Evolutionary conservation across 2,329 filamentous ascomycete species (phyloP), one percentile per base, ranked within the genome.

Genomic region (Fusarium nodosum): DNA sequence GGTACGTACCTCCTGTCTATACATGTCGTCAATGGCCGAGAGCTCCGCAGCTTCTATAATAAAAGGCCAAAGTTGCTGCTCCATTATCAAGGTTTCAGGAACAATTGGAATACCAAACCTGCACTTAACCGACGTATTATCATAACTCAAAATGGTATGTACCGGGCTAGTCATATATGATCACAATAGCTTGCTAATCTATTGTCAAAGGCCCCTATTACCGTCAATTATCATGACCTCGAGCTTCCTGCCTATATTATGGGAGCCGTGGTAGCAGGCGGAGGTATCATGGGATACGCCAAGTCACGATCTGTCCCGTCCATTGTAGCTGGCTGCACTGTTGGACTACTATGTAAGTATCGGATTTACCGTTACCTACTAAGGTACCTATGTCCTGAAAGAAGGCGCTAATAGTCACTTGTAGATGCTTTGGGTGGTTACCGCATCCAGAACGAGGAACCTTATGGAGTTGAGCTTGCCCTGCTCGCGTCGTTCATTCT

Each of bases 401-500:
- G n/a, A 18, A 30, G 33, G 24, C 42, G 12, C 20, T 39, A 33
- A 51, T 45, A 20, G 5, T 24, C 6, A 28, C 45, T 39, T 33
- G 36, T 67, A 88, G 87, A 99, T 81, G 90, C 89, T 26, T 84
- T 97, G 44, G 93, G 93, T 68, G 94, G 91, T 69, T 90, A 92
- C 76, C 92, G 94, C 62, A 90, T 97, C 68, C 90, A 91, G 74
- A 90, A 89, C 74, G 84, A 86, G 65, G 87, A 93, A 78, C 79
- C 92, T 5, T 97, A 96, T 79, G 96, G 95, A 67, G 82, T 97
- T 72, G 96, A 98, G 81, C 84, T 97, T 44, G 93, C 91, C n/a
- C 86, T 99, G 12, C 84, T 97, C 44, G 96, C 96, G 7, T 97
- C 93, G 1, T 28, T 93, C n/a, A 82, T 98, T 28, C 86, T 99